Base-by-base conservation (phyloP, 345 rosid genomes). In the Rhizophora mangle region DNA sequence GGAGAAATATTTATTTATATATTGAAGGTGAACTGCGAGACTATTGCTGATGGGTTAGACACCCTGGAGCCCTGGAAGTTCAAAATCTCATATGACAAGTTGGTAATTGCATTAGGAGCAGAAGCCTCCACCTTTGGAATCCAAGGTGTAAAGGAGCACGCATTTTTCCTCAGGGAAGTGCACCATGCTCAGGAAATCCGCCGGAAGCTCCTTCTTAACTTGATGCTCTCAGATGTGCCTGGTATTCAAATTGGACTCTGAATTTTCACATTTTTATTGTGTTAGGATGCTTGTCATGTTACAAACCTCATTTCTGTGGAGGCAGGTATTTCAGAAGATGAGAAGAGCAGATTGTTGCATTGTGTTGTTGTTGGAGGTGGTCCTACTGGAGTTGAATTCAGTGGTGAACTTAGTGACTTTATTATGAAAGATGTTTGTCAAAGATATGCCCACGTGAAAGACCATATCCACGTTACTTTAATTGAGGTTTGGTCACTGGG, bases 331-430 rank as follows among this genome's bases (percentile, higher is more conserved):
- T 74, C 90, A 6, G 90, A 86, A 68, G 87, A 85, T 64, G 98
- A 94, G 85, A 94, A 88, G 81, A 67, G 81, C 64, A 88, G 97
- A 78, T 77, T 92, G 72, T 79, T 92, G 49, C 97, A 89, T 68
- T 92, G 96, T 72, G 96, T 95, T 70, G 97, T 95, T 55, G 99
- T 95, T 5, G 99, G 99, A 77, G 99, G 96, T 70, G 97, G 97
- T 65, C 97, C 99, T 2, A 95, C 99, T 0, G 97, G 99, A 34
- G 97, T 95, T 32, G 99, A 92, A 85, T 95, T 95, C 78, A 95
- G 98, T 30, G 99, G 99, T 56, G 97, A 95, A 72, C 85, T 92
- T 39, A 90, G 99, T 80, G 99, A 95, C 74, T 95, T 95, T 71
- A 92, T 95, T 58, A 84, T 61, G 82, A 88, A 62, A 70, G 99